Evolutionary conservation across 306 rosid genomes (phyloP), one percentile per base, ranked within the genome.

Genomic region (Quercus mongolica): DNA sequence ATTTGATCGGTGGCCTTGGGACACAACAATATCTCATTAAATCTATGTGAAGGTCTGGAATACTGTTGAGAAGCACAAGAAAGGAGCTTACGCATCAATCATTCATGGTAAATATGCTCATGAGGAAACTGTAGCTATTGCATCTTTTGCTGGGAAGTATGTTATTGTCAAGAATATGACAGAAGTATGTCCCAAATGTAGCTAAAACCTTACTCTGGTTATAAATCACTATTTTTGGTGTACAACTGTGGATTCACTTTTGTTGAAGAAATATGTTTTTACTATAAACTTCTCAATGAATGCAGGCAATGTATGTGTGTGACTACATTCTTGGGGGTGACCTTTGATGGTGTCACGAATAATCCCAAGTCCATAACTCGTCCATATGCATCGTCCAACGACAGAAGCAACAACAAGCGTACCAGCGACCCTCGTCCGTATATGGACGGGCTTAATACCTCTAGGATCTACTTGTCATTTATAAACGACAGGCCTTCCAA

Each of bases 141-240:
- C 99, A 44, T 95, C 99, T 77, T 95, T 95, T 79, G 98, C 99
- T n/a, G 98, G 91, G 56, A 95, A 84, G 81, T 93, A 90, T 74
- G 58, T 93, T 46, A 88, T 95, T 80, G 98, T 89, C 80, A 95
- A 93, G 92, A 93, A 89, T 80, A 93, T 95, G 91, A 54, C 77
- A 51, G 93, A 93, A 94, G 98, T 95, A 81, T 80, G 78, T 64
- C 82, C 76, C 62, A 69, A 70, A 55, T 58, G 64, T 84, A 65
- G 71, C 68, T 85, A 9, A 18, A 56, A 41, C 31, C 51, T 64
- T 2, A 46, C 14, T 51, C 55, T 41, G 28, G 69, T 49, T n/a
- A 26, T 28, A 18, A 7, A 25, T 13, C 30, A 21, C 49, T 61
- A 11, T 74, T 74, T 28, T 62, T 74, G 6, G 44, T 28, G 15